Conservation (phyloP, 2,329 filamentous ascomycete species). For the Colletotrichum aenigma region DNA sequence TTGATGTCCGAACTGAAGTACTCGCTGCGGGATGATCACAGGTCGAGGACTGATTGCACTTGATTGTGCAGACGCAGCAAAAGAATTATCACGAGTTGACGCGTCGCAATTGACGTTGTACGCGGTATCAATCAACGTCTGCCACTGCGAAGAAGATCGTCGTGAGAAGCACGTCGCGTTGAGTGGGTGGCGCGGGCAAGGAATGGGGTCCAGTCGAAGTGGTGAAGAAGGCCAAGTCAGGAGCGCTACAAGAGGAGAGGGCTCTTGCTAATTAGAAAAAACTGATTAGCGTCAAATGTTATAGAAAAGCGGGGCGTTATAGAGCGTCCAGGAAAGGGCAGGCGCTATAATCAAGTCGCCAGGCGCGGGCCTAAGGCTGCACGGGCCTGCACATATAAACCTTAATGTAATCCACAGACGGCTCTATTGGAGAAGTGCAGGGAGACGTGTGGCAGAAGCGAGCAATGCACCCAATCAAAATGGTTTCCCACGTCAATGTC, state of each 20-base stretch:
- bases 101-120: background rate
- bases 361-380: background rate
- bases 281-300: background rate
- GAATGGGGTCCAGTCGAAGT: background rate
- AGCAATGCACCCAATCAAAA: background rate
- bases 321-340: background rate
- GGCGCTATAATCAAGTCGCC: background rate
- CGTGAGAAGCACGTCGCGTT: background rate
- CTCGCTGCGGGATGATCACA: background rate
- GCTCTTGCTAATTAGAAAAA: background rate
- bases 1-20: background rate
- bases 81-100: background rate
- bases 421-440: background rate
- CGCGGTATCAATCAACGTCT: background rate
- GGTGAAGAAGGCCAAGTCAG: background rate
- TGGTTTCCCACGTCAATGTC: background rate
- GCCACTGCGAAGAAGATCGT: background rate
- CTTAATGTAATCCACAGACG: background rate
- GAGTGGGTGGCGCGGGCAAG: background rate
- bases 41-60: background rate
- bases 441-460: background rate
- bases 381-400: background rate
- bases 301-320: background rate
- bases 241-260: background rate
- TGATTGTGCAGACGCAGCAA: fast-evolving